Evolutionary conservation across 225 moss, liverwort and hornwort species (phyloP), one percentile per base, ranked within the genome.

Genomic region (Sphagnum tenellum): DNA sequence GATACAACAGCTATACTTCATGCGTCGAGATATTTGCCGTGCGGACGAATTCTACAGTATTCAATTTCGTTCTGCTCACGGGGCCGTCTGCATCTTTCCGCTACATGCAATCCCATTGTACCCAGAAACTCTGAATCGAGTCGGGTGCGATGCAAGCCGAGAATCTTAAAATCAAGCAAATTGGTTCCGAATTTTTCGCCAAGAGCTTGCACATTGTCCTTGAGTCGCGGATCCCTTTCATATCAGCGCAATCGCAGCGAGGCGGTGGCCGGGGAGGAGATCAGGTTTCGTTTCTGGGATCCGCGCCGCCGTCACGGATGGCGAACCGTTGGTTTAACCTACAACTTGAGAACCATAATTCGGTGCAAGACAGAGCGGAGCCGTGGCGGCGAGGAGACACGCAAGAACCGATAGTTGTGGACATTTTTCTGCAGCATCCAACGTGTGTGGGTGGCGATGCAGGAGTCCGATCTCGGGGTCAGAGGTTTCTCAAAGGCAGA

Each of bases 261-360:
- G 54, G 64, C 60, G 75, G 69, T 3, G 46, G 55, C n/a, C n/a
- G n/a, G n/a, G n/a, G n/a, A n/a, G n/a, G n/a, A n/a, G n/a, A n/a
- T n/a, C n/a, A n/a, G n/a, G n/a, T n/a, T n/a, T n/a, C n/a, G n/a
- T n/a, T n/a, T 14, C 10, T 13, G 49, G n/a, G n/a, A n/a, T n/a
- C n/a, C n/a, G 58, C 46, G 8, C 73, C 82, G 13, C 70, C 74
- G 4, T 67, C 63, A 57, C 73, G 65, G 58, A 51, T 68, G 13
- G 74, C 81, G 55, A 88, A 91, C 66, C 82, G 77, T 64, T 98
- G 98, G 98, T 98, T 98, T 78, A 98, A 98, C 79, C 70, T 98
- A 79, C 90, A 93, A 74, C 79, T 88, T 81, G 98, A 90, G 52
- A 89, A 77, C 69, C 78, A 73, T 48, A 71, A 70, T 61, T 77